Base-by-base conservation (phyloP, 2,329 filamentous ascomycete genomes). In the Epichloe brachyelytri region DNA sequence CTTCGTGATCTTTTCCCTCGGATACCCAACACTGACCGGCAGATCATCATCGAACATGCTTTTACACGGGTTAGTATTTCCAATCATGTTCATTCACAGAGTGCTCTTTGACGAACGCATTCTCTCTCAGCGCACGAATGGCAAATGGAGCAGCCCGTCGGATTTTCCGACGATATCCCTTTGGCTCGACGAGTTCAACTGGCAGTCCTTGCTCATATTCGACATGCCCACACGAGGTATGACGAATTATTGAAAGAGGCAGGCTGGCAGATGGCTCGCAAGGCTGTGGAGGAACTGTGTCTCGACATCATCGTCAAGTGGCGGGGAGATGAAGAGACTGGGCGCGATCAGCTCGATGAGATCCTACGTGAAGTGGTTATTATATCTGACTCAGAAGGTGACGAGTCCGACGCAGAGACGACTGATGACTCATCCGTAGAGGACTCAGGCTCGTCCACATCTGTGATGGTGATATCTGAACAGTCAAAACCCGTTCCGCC, bases 271-370 rank as follows among this genome's bases (percentile, higher is more conserved):
- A 79, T 78, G 59, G 79, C 80, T 49, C 72, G 81, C 55, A 82
- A 76, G 65, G 73, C 74, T 40, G 79, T 83, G 43, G 78, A 83
- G 58, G 65, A 72, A 34, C 67, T 80, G 14, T 84, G 81, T 55
- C 68, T 84, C 44, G 80, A 83, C 57, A 71, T 80, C 49, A 76
- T 85, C 63, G 76, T 83, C 71, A 83, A 83, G 76, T 85, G 81
- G 81, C 80, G 81, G 68, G 81, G 81, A 51, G 81, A 85, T 58
- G 81, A 85, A 63, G 81, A 85, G 62, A 83, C 76, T 17, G 81
- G 81, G 26, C 77, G 80, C 46, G 80, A 85, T 58, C 78, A 83
- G 62, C 71, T 84, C 15, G 80, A 84, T 53, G 80, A 84, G 60
- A 82, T 84, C 52, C 68, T 84, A 36, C 73, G 78, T 48, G 81